Percentiles rank a stretch among this genome's conserved stretches.
Evolutionary conservation across 129 eudicot genomes (phyloP).

Genomic region (Pulicaria dysenterica): DNA sequence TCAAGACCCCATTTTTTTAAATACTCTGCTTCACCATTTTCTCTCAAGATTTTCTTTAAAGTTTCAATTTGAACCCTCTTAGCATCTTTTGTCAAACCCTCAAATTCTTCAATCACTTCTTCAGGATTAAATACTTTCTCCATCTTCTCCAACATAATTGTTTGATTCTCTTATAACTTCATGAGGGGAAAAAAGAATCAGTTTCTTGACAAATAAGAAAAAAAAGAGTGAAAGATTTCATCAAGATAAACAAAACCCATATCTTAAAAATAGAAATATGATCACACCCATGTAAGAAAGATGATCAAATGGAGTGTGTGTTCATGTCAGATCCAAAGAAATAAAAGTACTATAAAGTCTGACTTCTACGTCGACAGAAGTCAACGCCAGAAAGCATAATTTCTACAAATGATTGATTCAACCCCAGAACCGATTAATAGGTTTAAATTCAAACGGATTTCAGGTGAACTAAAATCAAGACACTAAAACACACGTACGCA

Average conservation of each 20-base stretch:
- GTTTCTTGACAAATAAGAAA: conserved; percentile 6
- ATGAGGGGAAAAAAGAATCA: conserved; percentile 8
- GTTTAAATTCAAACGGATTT: conserved; percentile 1
- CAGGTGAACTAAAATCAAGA: neutral
- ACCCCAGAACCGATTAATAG: neutral
- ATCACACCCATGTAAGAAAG: conserved; percentile 13
- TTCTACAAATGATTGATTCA: conserved; percentile 12
- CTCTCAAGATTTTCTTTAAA: conserved; percentile 71
- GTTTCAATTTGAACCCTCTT: conserved; percentile 74
- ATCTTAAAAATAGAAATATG: neutral
- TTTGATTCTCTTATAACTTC: conserved; percentile 2
- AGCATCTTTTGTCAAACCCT: conserved; percentile 65
- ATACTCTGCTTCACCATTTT: conserved; percentile 75
- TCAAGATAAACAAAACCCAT: conserved; percentile 17
- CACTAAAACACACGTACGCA: conserved; percentile 11
- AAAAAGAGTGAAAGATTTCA: conserved; percentile 14
- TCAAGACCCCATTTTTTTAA: conserved; percentile 63
- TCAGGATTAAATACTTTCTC: conserved; percentile 52
- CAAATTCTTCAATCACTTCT: conserved; percentile 66
- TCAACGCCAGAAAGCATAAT: conserved; percentile 25
- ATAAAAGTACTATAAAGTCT: neutral
- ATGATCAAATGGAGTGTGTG: neutral
- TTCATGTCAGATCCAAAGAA: conserved; percentile 24
- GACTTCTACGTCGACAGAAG: conserved; percentile 14
- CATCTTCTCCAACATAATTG: conserved; percentile 55